phyloP scores from a whole-genome alignment of 345 rosid species.

The Tarenaya hassleriana region DNA sequence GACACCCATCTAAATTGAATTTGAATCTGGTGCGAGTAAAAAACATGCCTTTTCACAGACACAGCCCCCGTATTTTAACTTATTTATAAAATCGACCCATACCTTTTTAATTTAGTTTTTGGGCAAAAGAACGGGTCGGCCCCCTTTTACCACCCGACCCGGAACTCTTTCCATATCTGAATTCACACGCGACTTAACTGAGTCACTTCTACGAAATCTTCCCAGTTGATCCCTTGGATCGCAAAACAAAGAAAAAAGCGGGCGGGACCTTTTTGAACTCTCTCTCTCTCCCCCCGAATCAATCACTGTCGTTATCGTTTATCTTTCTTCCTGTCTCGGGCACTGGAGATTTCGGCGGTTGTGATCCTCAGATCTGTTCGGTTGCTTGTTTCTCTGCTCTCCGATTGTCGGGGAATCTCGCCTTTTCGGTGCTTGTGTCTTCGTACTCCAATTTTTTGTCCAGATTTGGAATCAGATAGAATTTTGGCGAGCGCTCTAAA shows the following conservation, averaged over 20 bases:
- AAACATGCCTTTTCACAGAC: too few species aligned
- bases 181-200: too few species aligned
- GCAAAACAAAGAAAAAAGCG: not conserved
- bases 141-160: too few species aligned
- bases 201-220: too few species aligned
- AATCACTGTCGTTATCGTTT: not conserved
- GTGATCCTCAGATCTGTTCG: not conserved
- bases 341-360: not conserved
- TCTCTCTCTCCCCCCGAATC: not conserved
- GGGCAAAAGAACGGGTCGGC: too few species aligned
- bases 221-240: too few species aligned
- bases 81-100: not conserved
- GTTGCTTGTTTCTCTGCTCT: not conserved
- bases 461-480: not conserved
- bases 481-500: not conserved
- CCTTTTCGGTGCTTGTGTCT: not conserved
- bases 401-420: not conserved
- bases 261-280: constrained; percentile 25
- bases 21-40: too few species aligned
- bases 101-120: not conserved
- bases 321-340: constrained; percentile 3
- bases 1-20: too few species aligned
- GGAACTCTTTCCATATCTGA: too few species aligned
- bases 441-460: not conserved
- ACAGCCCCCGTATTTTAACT: constrained; percentile 3